Percentiles rank a stretch among this genome's conserved stretches.
Evolutionary conservation across 495 filamentous ascomycete species (phyloP).

Genomic region (Pyrenopolyporus hunteri): DNA sequence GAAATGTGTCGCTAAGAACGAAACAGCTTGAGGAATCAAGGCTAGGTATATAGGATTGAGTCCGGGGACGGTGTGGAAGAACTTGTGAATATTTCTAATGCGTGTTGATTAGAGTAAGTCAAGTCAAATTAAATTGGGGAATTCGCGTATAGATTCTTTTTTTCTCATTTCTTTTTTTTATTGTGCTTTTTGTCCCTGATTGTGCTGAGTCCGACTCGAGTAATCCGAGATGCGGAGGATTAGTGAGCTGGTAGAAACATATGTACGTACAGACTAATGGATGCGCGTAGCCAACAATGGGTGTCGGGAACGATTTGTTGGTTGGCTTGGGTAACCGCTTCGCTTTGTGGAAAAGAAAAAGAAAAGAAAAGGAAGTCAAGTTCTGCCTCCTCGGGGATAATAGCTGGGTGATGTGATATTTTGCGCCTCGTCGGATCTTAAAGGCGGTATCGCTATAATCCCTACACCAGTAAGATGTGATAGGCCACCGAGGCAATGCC

Average conservation of each 20-base stretch:
- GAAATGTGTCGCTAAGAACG: constrained; percentile 28
- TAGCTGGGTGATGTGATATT: constrained; percentile 17
- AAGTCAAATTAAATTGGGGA: constrained; percentile 6
- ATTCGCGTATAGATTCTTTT: constrained; percentile 15
- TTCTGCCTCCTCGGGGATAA: constrained; percentile 24
- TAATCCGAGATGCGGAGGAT: constrained; percentile 31
- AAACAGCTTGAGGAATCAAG: constrained; percentile 24
- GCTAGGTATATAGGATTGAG: constrained; percentile 31
- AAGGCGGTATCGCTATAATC: constrained; percentile 36
- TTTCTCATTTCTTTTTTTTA: constrained; percentile 16
- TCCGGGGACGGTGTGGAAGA: constrained; percentile 18
- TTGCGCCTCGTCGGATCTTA: constrained; percentile 25
- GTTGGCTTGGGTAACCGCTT: constrained; percentile 29
- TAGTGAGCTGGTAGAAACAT: constrained; percentile 5
- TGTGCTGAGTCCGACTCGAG: constrained; percentile 27
- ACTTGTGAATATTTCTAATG: constrained; percentile 32
- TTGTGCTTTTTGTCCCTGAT: constrained; percentile 25
- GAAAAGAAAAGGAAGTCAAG: constrained; percentile 32
- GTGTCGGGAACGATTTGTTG: constrained; percentile 37
- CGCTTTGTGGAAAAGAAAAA: constrained; percentile 11
- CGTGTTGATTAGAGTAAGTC: constrained; percentile 34
- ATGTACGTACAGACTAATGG: constrained; percentile 26
- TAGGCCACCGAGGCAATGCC: constrained; percentile 20
- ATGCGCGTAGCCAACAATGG: constrained; percentile 33
- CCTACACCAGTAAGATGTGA: constrained; percentile 36